phyloP scores from a whole-genome alignment of 2,329 filamentous ascomycete species.

The Xylariales sp. region DNA sequence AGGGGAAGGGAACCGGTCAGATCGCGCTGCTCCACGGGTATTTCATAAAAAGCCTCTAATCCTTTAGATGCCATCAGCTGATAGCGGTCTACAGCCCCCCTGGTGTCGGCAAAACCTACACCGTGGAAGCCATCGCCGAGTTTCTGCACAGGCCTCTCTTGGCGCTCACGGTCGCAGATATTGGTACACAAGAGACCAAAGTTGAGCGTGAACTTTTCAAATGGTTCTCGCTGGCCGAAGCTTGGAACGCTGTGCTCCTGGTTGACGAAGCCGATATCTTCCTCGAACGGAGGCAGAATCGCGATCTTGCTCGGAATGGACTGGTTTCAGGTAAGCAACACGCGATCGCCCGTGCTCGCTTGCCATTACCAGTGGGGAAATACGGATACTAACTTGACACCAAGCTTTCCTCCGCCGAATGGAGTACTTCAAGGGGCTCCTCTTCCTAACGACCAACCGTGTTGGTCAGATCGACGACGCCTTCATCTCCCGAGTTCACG shows the following conservation, averaged over 20 bases:
- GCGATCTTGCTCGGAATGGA: constrained; percentile 37
- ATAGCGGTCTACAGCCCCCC: constrained; percentile 12
- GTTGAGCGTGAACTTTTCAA: constrained; percentile 45
- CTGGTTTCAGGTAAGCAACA: constrained; percentile 23
- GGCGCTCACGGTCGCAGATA: constrained; percentile 42
- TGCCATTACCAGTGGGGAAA: too few species aligned
- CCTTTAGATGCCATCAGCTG: too few species aligned
- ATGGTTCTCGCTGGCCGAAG: constrained; percentile 43
- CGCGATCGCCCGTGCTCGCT: too few species aligned
- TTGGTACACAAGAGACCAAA: constrained; percentile 41
- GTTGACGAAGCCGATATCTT: constrained; percentile 48
- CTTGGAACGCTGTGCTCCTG: constrained; percentile 46
- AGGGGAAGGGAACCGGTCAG: constrained; percentile 33
- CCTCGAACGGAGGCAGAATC: constrained; percentile 38
- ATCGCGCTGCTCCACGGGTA: constrained; percentile 38
- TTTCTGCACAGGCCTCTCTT: constrained; percentile 45
- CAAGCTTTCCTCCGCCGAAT: constrained; percentile 43
- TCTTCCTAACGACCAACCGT: constrained; percentile 47
- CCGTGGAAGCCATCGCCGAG: constrained; percentile 31
- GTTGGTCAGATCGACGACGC: constrained; percentile 55
- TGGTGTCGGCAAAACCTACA: constrained; percentile 39
- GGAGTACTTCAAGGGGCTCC: constrained; percentile 46
- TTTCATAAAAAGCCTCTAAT: too few species aligned
- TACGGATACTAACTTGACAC: neutral
- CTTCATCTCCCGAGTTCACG: constrained; percentile 51